A percentile compares a stretch with the other conserved stretches of the same genome.
Conservation (phyloP, 1,139 yeast genomes). For the Candida tetrigidarum region DNA sequence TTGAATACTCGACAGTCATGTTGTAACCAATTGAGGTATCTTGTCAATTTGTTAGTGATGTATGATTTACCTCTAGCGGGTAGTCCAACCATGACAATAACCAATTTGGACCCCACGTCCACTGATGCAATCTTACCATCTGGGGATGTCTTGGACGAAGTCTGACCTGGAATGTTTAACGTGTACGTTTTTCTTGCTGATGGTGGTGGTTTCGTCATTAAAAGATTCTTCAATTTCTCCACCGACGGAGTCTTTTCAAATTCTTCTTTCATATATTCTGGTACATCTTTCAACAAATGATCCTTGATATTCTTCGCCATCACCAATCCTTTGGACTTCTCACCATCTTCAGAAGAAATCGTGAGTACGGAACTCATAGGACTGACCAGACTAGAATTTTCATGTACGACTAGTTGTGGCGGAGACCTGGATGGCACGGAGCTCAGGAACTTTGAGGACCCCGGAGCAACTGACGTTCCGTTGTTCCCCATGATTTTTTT, state of each 20-base stretch:
- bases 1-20: constrained; percentile 90
- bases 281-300: constrained; percentile 36
- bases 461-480: neutral
- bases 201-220: constrained; percentile 45
- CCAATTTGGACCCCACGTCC: constrained; percentile 80
- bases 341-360: constrained; percentile 6
- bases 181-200: constrained; percentile 67
- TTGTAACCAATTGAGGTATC: constrained; percentile 91
- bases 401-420: constrained; percentile 5
- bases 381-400: constrained; percentile 18
- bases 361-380: constrained; percentile 19
- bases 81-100: constrained; percentile 92
- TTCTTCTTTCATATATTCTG: constrained; percentile 36
- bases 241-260: constrained; percentile 48
- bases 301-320: constrained; percentile 22
- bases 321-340: constrained; percentile 3
- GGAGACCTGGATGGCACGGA: constrained; percentile 9
- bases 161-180: constrained; percentile 90
- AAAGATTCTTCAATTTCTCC: constrained; percentile 41
- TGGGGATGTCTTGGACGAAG: constrained; percentile 80
- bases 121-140: constrained; percentile 78
- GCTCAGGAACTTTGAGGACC: constrained; percentile 1
- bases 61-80: constrained; percentile 95
- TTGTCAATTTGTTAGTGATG: constrained; percentile 84
- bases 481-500: constrained; percentile 5